These are phyloP conservation scores for Penicillium sp. DNA, from an alignment of 2,329 filamentous ascomycete genomes.

Conservation along the genomic window DNA sequence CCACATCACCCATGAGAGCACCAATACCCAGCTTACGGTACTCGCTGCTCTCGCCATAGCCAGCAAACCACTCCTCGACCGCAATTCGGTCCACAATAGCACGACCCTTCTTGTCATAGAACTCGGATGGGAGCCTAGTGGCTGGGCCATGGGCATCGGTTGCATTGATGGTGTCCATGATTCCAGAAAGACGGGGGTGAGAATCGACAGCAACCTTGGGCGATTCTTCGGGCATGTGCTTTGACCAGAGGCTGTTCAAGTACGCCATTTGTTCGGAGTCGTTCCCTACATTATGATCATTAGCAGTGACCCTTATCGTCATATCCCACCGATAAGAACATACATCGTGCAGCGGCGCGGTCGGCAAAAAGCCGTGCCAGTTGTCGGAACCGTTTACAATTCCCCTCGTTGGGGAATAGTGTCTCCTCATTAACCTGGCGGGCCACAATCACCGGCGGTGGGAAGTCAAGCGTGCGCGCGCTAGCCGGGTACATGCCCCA, in stretches of 20 bases:
- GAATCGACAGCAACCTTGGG: slow-evolving; percentile 76
- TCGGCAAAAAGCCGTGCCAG: slow-evolving; percentile 69
- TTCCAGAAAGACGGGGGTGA: slow-evolving; percentile 77
- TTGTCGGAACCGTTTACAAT: slow-evolving; percentile 69
- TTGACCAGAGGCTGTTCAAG: slow-evolving; percentile 71
- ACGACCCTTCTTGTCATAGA: slow-evolving; percentile 74
- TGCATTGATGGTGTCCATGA: slow-evolving; percentile 92
- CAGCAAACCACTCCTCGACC: slow-evolving; percentile 89
- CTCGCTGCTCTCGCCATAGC: slow-evolving; percentile 79
- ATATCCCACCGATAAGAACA: slow-evolving; percentile 7
- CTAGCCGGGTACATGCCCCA: slow-evolving; percentile 68
- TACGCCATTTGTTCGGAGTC: slow-evolving; percentile 77
- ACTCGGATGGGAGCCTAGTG: slow-evolving; percentile 76
- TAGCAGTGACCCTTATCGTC: background rate
- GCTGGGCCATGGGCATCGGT: slow-evolving; percentile 78
- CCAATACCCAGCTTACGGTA: slow-evolving; percentile 91
- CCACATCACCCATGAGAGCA: slow-evolving; percentile 76
- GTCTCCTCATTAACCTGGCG: slow-evolving; percentile 69
- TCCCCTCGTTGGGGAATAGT: slow-evolving; percentile 73
- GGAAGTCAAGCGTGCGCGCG: slow-evolving; percentile 52
- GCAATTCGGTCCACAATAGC: slow-evolving; percentile 69
- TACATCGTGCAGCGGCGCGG: slow-evolving; percentile 66
- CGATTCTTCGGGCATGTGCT: slow-evolving; percentile 75
- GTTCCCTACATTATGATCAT: slow-evolving; percentile 52
- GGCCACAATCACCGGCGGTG: slow-evolving; percentile 63